Conservation (phyloP, 2,329 filamentous ascomycete genomes). For the Pseudogymnoascus sp. region DNA sequence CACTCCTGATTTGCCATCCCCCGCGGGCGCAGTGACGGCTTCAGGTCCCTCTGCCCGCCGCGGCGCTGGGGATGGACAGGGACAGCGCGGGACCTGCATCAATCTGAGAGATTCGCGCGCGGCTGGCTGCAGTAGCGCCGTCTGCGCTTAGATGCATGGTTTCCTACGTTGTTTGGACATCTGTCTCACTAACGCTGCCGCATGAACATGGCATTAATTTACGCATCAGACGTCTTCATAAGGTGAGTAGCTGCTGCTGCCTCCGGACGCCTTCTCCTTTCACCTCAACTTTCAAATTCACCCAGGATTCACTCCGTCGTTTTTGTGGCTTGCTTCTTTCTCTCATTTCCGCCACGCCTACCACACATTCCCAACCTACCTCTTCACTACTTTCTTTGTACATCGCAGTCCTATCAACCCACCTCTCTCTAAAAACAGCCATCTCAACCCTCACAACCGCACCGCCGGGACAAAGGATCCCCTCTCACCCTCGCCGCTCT, state of each 20-base stretch:
- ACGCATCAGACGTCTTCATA: not conserved
- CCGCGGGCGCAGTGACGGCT: conserved; percentile 62
- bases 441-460: not conserved
- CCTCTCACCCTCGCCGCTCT: not conserved
- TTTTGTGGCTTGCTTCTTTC: conserved; percentile 3
- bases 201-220: not conserved
- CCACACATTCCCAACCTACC: not conserved
- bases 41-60: conserved; percentile 64
- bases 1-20: conserved; percentile 1
- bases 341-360: not conserved
- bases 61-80: not conserved
- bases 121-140: conserved; percentile 1
- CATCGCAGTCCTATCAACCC: not conserved
- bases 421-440: not conserved
- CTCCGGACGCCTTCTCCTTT: not conserved
- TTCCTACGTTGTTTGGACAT: conserved; percentile 4
- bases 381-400: not conserved
- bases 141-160: conserved; percentile 2
- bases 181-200: not conserved
- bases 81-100: not conserved
- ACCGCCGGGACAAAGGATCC: not conserved
- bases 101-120: not conserved
- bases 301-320: not conserved
- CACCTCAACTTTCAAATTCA: not conserved
- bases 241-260: conserved; percentile 4